Evolutionary conservation across 495 filamentous ascomycete species (phyloP), one percentile per base, ranked within the genome.

Genomic region (Elaphomyces granulatus): DNA sequence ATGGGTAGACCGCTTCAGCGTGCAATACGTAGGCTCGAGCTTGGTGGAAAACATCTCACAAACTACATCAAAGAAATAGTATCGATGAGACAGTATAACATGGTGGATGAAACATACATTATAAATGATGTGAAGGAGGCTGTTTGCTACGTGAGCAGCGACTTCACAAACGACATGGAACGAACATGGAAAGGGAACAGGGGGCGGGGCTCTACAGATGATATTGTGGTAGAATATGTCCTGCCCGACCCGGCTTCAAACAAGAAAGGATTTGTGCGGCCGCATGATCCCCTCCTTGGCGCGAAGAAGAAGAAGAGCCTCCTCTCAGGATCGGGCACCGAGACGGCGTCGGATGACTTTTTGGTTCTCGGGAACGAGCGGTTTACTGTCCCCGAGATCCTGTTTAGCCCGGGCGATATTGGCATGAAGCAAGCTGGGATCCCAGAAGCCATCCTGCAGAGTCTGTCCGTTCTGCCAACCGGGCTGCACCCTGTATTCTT

Each of bases 81-180:
- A 15, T 95, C 90, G 6, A 72, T 88, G 39, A 75, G 88, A 20
- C 83, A 94, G 46, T 93, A 86, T 56, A 87, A 94, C 55, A 86
- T 96, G 80, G 74, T 87, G 45, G 84, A 93, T 50, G 90, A 99
- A 48, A 77, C 79, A 12, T 77, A 90, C 51, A 73, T 96, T 15
- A 87, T 94, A 55, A 94, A 92, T 48, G 81, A 94, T 54, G 83
- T 95, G 56, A 99, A 96, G 51, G 92, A 99, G 60, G 69, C 78
- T 0, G 77, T 78, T 20, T 94, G 85, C 51, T 96, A 80, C 47
- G 75, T 94, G 21, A 85, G 78, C 18, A 68, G 75, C 3, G 71
- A 90, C 50, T 95, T 95, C 59, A 63, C 64, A 15, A 55, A 55
- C 2, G 87, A 99, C 47, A 73, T 96, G 39, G 87, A 95, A 43